These are phyloP conservation scores for Calonectria pseudoreteaudii DNA, from an alignment of 2,329 filamentous ascomycete species.

Conservation along the genomic window DNA sequence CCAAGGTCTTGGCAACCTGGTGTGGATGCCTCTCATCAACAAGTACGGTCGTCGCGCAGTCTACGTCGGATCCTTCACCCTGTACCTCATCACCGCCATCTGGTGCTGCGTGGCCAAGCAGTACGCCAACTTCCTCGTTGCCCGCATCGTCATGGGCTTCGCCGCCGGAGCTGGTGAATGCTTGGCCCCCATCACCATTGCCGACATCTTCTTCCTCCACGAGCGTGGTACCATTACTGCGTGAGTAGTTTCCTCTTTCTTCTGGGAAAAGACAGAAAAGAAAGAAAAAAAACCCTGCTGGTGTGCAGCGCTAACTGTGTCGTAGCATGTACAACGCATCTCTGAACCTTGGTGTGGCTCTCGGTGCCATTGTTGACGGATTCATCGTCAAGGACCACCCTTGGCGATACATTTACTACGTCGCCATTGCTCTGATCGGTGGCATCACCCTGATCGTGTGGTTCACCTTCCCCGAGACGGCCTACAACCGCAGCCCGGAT, in stretches of 20 bases:
- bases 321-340: conserved; percentile 50
- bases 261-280: background rate
- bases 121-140: conserved; percentile 27
- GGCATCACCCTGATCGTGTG: conserved; percentile 57
- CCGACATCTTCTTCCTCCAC: conserved; percentile 66
- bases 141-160: conserved; percentile 29
- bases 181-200: conserved; percentile 59
- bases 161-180: conserved; percentile 30
- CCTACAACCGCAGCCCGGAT: conserved; percentile 51
- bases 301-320: background rate
- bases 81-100: conserved; percentile 26
- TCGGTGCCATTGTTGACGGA: conserved; percentile 54
- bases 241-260: conserved; percentile 41
- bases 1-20: conserved; percentile 28
- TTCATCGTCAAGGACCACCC: conserved; percentile 58
- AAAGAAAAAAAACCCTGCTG: too few relatives aligned
- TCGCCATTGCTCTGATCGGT: conserved; percentile 59
- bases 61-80: conserved; percentile 23
- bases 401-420: conserved; percentile 63
- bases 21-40: conserved; percentile 32
- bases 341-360: conserved; percentile 53
- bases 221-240: conserved; percentile 63
- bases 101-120: conserved; percentile 25
- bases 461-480: conserved; percentile 66
- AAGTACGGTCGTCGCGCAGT: conserved; percentile 30